Evolutionary conservation across 1,139 yeast genomes (phyloP).

Genomic region (Blastobotrys petasosporus): DNA sequence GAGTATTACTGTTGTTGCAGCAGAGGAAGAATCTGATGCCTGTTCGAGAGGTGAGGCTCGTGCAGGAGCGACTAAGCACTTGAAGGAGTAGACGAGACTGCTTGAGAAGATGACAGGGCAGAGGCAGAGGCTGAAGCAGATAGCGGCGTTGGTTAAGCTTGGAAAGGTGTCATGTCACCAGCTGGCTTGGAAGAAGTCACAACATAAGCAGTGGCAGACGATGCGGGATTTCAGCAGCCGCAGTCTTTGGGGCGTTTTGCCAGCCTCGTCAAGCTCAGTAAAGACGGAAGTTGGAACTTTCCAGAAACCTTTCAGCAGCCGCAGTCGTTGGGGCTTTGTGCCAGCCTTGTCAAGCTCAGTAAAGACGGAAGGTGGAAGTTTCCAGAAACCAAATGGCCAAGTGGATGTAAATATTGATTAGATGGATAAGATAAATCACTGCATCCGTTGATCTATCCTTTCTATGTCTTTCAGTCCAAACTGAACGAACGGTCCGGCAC

Average conservation of each 20-base stretch:
- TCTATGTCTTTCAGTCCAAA: too few species aligned
- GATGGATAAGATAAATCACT: too few species aligned
- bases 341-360: constrained; percentile 36
- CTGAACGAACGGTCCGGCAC: too few species aligned
- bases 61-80: constrained; percentile 1
- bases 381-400: constrained; percentile 42
- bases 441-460: too few species aligned
- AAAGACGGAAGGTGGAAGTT: constrained; percentile 40
- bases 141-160: background rate
- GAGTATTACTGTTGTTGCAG: background rate
- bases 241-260: constrained; percentile 19
- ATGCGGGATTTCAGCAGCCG: background rate
- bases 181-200: background rate
- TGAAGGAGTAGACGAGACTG: background rate
- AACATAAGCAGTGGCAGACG: background rate
- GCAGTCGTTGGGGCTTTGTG: constrained; percentile 15
- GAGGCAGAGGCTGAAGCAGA: background rate
- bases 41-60: background rate
- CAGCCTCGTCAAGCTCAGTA: constrained; percentile 34
- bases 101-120: background rate
- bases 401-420: constrained; percentile 21
- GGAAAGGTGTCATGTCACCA: background rate
- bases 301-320: constrained; percentile 30
- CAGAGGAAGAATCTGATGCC: background rate
- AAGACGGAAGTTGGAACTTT: constrained; percentile 41